These are phyloP conservation scores for Gyrodon lividus DNA, from an alignment of 768 basidiomycete genomes.

Conservation along the genomic window DNA sequence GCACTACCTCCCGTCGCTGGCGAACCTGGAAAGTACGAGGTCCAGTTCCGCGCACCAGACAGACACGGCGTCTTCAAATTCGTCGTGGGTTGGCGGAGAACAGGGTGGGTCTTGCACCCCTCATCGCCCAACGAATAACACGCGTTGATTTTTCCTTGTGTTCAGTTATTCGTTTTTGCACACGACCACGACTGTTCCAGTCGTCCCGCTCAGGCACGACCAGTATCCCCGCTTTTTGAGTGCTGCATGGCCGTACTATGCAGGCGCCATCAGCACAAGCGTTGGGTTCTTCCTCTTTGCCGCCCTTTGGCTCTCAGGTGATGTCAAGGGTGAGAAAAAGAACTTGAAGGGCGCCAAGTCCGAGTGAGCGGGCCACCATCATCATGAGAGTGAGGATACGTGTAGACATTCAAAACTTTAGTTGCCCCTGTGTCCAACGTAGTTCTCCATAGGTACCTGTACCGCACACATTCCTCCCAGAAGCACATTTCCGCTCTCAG, in stretches of 20 bases:
- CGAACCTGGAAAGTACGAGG: conserved; percentile 66
- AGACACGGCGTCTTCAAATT: conserved; percentile 99
- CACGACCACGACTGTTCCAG: conserved; percentile 72
- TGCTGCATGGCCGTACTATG: conserved; percentile 96
- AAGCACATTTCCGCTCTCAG: conserved; percentile 2
- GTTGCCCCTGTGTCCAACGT: background rate
- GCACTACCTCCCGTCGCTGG: conserved; percentile 59
- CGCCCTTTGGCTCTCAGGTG: conserved; percentile 83
- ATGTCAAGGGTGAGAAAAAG: conserved; percentile 63
- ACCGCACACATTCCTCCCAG: conserved; percentile 1
- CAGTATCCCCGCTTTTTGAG: conserved; percentile 93
- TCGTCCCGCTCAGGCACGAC: conserved; percentile 93
- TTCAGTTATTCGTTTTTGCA: conserved; percentile 73
- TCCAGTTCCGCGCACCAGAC: conserved; percentile 89
- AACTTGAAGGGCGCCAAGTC: conserved; percentile 36
- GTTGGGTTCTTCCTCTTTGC: conserved; percentile 84
- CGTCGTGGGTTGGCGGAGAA: conserved; percentile 84
- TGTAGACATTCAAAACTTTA: conserved; percentile 5
- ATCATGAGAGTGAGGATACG: background rate
- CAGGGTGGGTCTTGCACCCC: conserved; percentile 55
- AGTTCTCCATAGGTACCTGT: conserved; percentile 22
- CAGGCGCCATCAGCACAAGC: conserved; percentile 86
- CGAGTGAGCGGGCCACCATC: conserved; percentile 14
- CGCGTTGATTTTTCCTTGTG: background rate
- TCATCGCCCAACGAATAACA: background rate